Conservation (phyloP, 2,329 filamentous ascomycete species). For the Claviceps africana region DNA sequence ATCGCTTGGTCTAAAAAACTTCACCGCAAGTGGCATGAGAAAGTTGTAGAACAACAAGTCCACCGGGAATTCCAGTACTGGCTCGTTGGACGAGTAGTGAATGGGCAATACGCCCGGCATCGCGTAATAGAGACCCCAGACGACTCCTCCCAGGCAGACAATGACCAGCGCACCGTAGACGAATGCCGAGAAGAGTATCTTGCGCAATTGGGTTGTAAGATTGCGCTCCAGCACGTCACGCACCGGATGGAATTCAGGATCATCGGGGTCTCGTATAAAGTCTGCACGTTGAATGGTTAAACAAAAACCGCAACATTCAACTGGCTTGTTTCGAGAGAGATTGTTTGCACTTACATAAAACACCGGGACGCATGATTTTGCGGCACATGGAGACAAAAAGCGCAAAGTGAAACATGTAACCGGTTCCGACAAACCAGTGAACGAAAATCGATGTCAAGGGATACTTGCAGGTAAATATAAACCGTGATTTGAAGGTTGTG, state of each 20-base stretch:
- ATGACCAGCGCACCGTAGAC: constrained; percentile 91
- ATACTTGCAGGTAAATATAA: constrained; percentile 63
- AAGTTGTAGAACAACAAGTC: constrained; percentile 96
- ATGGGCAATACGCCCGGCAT: constrained; percentile 69
- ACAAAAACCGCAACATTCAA: background rate
- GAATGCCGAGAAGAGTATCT: constrained; percentile 90
- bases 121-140: constrained; percentile 69
- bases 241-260: constrained; percentile 95
- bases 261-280: constrained; percentile 95
- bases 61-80: constrained; percentile 84
- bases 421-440: constrained; percentile 97
- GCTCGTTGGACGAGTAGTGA: constrained; percentile 84
- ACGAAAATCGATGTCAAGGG: constrained; percentile 89
- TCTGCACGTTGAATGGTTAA: constrained; percentile 31
- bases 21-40: constrained; percentile 75
- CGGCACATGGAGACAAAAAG: constrained; percentile 98
- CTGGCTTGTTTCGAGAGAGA: background rate
- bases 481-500: constrained; percentile 60
- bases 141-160: constrained; percentile 83
- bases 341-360: constrained; percentile 56
- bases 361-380: constrained; percentile 89
- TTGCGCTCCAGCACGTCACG: constrained; percentile 90
- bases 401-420: constrained; percentile 99
- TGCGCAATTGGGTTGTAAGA: constrained; percentile 81
- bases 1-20: constrained; percentile 73